phyloP scores from a whole-genome alignment of 208 protist genomes.

The Leptomonas pyrrhocoris region DNA sequence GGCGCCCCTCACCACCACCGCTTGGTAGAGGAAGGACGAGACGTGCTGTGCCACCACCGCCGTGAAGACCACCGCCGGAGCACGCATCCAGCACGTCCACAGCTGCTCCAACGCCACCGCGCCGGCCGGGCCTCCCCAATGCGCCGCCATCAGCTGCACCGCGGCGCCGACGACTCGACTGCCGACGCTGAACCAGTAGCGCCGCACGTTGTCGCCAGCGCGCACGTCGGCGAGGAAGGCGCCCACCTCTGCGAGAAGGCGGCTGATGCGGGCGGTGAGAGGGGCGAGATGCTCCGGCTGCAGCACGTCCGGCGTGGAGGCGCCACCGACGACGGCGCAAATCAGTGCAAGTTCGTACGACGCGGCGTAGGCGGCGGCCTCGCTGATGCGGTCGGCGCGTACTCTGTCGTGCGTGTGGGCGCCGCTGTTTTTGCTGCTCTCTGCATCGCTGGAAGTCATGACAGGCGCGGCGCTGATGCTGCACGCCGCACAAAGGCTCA shows the following conservation, averaged over 20 bases:
- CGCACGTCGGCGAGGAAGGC: constrained; percentile 14
- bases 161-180: constrained; percentile 20
- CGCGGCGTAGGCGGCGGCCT: constrained; percentile 33
- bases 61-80: constrained; percentile 14
- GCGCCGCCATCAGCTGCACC: constrained; percentile 26
- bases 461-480: constrained; percentile 10
- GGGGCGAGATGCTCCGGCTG: constrained; percentile 17
- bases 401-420: neutral
- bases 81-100: constrained; percentile 35
- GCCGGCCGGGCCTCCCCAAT: constrained; percentile 21
- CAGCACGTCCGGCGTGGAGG: constrained; percentile 10
- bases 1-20: constrained; percentile 1
- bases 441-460: neutral
- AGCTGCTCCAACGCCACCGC: constrained; percentile 30
- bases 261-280: constrained; percentile 15
- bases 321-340: constrained; percentile 27
- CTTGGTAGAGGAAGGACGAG: constrained; percentile 25
- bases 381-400: constrained; percentile 10
- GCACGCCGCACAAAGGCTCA: constrained; percentile 24
- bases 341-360: constrained; percentile 32
- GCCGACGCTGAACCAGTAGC: constrained; percentile 28
- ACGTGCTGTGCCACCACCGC: constrained; percentile 22
- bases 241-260: constrained; percentile 26
- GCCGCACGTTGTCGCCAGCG: constrained; percentile 22
- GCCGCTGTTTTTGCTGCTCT: neutral